phyloP scores from a whole-genome alignment of 1,284 basidiomycete species.

The Pseudozyma hubeiensis region DNA sequence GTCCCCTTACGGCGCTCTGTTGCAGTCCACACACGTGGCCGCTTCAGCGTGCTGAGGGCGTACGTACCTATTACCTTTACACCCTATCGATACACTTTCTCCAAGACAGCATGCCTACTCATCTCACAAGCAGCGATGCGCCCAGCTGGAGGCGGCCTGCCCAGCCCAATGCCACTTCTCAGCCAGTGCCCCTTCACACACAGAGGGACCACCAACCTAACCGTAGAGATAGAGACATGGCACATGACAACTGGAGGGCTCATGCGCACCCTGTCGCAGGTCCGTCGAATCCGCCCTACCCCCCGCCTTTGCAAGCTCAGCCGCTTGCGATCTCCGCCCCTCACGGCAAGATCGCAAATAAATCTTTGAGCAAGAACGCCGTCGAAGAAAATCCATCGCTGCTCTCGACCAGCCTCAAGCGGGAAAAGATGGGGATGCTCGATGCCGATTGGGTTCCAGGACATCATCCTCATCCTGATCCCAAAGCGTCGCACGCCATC shows the following conservation, averaged over 20 bases:
- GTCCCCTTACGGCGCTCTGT: not conserved
- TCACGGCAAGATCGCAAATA: not conserved
- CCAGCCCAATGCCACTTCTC: conserved; percentile 12
- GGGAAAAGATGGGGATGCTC: conserved; percentile 10
- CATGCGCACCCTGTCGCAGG: conserved; percentile 32
- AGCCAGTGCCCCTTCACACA: conserved; percentile 8
- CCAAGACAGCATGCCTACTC: conserved; percentile 19
- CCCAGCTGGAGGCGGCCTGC: conserved; percentile 36
- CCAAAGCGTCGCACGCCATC: conserved; percentile 26
- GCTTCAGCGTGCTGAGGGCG: no score
- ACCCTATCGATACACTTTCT: not conserved
- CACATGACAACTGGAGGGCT: conserved; percentile 36
- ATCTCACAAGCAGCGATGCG: conserved; percentile 23
- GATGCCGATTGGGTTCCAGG: conserved; percentile 28
- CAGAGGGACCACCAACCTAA: conserved; percentile 12
- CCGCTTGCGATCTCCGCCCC: conserved; percentile 20
- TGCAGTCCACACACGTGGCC: no score
- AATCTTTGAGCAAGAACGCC: not conserved
- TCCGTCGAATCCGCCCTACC: conserved; percentile 1
- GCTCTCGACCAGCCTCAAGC: conserved; percentile 38
- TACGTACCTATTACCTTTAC: not conserved
- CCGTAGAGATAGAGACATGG: conserved; percentile 25
- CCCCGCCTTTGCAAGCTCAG: conserved; percentile 11
- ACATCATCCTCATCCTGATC: conserved; percentile 33
- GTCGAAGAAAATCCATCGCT: conserved; percentile 12